Conservation (phyloP, 495 filamentous ascomycete species). For the Penicillium steckii region DNA sequence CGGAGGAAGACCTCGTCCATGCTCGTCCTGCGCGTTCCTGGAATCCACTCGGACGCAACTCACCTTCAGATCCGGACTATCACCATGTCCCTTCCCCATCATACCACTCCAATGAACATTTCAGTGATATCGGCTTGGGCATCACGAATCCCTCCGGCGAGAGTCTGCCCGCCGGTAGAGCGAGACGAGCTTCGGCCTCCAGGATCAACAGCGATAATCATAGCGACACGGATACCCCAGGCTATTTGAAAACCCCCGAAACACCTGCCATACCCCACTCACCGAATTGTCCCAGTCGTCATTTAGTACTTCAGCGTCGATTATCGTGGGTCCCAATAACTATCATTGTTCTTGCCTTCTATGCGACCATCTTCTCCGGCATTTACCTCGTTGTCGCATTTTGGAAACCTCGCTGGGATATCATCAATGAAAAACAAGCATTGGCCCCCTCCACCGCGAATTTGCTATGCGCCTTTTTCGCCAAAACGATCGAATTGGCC, state of each 20-base stretch:
- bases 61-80: slow-evolving; percentile 6
- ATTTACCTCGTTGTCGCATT: slow-evolving; percentile 61
- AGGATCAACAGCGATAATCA: slow-evolving; percentile 1
- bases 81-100: slow-evolving; percentile 4
- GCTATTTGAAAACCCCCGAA: slow-evolving; percentile 15
- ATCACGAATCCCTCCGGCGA: slow-evolving; percentile 17
- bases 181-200: slow-evolving; percentile 6
- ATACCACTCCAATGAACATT: slow-evolving; percentile 16
- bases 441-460: slow-evolving; percentile 57
- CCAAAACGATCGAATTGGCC: slow-evolving; percentile 71
- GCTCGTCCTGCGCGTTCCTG: slow-evolving; percentile 15
- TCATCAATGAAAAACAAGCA: slow-evolving; percentile 45
- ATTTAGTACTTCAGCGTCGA: slow-evolving; percentile 32
- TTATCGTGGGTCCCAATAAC: slow-evolving; percentile 57
- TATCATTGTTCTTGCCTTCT: slow-evolving; percentile 60
- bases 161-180: slow-evolving; percentile 1
- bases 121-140: slow-evolving; percentile 22
- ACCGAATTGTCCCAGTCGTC: slow-evolving; percentile 21
- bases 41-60: slow-evolving; percentile 21
- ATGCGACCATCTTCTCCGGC: slow-evolving; percentile 64
- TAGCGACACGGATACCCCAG: slow-evolving; percentile 8
- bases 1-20: slow-evolving; percentile 11
- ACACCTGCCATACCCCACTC: slow-evolving; percentile 3
- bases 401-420: slow-evolving; percentile 54
- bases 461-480: slow-evolving; percentile 60